These are phyloP conservation scores for Vaccinium vitisidaea DNA, from an alignment of 148 eudicot species.

Conservation along the genomic window DNA sequence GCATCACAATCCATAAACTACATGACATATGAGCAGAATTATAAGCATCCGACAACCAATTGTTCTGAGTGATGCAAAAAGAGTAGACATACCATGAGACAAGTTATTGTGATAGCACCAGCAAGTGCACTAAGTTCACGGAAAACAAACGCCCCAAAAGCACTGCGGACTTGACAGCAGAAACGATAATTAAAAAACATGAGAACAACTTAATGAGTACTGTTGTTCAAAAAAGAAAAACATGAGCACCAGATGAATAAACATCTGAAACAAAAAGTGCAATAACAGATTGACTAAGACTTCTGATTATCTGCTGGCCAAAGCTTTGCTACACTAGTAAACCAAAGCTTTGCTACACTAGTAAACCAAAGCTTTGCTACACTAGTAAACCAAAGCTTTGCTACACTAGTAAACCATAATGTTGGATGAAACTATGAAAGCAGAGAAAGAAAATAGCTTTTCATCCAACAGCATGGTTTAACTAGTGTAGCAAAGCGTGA, in stretches of 20 bases:
- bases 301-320: background rate
- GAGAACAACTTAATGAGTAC: background rate
- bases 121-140: conserved; percentile 80
- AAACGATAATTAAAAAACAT: background rate
- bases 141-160: conserved; percentile 53
- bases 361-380: too few relatives aligned
- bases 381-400: too few relatives aligned
- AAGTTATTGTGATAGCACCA: conserved; percentile 88
- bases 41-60: background rate
- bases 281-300: background rate
- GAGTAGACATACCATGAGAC: conserved; percentile 71
- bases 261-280: background rate
- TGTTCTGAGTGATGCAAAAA: background rate
- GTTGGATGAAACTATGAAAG: background rate
- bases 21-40: conserved; percentile 1
- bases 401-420: background rate
- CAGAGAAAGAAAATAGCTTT: too few relatives aligned
- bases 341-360: too few relatives aligned
- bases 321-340: too few relatives aligned
- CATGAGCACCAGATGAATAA: background rate
- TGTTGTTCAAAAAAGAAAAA: background rate
- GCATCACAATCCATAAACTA: background rate
- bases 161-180: conserved; percentile 55
- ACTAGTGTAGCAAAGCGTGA: too few relatives aligned
- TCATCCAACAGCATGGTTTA: too few relatives aligned